A percentile compares a stretch with the other conserved stretches of the same genome.
Conservation (phyloP, 73 alveolate genomes). For the Breviolum minutum region DNA sequence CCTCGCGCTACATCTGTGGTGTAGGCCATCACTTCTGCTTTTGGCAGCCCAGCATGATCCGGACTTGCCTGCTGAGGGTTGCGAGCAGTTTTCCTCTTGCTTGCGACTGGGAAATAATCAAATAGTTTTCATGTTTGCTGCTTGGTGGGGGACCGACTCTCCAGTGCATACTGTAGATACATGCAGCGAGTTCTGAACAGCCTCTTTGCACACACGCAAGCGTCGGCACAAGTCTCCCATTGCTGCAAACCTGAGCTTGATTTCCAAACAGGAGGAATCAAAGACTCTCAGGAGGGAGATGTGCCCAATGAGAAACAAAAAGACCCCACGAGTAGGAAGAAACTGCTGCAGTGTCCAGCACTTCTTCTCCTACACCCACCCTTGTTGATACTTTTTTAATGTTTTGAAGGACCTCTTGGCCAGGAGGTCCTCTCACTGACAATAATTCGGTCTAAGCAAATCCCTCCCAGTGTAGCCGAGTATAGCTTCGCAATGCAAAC, state of each 20-base stretch:
- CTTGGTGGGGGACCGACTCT: background rate
- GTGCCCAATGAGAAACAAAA: background rate
- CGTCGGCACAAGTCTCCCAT: conserved; percentile 85
- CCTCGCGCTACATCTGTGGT: conserved; percentile 57
- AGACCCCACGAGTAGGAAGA: too few species aligned
- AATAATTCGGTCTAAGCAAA: too few species aligned
- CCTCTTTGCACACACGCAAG: conserved; percentile 71
- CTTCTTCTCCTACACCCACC: too few species aligned
- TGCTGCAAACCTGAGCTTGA: conserved; percentile 36
- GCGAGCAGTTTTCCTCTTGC: background rate
- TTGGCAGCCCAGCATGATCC: conserved; percentile 14
- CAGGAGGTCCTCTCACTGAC: background rate
- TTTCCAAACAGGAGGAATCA: too few species aligned
- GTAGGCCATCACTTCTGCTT: conserved; percentile 24
- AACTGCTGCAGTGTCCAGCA: too few species aligned
- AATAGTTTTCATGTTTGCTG: background rate
- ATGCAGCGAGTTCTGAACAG: background rate
- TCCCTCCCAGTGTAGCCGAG: too few species aligned
- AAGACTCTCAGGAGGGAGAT: too few species aligned
- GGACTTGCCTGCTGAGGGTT: conserved; percentile 23
- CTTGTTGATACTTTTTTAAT: too few species aligned
- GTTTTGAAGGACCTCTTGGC: background rate
- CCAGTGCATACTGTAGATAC: background rate
- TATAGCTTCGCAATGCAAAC: background rate
- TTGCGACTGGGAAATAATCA: background rate